Percentiles rank a stretch among this genome's conserved stretches.
Evolutionary conservation across 148 eudicot genomes (phyloP).

Genomic region (Drosera capensis): DNA sequence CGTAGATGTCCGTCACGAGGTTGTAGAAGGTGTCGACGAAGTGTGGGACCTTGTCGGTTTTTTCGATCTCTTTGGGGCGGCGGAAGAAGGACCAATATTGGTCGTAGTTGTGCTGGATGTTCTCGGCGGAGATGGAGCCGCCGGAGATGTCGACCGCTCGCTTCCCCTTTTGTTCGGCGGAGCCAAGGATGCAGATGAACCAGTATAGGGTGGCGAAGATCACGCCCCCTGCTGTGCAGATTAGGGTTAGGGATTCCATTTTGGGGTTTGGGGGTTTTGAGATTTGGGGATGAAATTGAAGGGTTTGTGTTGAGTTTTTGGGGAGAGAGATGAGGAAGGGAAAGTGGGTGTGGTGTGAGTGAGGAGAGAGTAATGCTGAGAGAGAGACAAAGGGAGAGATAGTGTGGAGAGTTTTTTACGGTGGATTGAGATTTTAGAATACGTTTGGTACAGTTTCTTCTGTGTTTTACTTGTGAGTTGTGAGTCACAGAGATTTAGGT

Average conservation of each 20-base stretch:
- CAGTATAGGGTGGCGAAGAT: conserved; percentile 30
- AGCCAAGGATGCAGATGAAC: conserved; percentile 35
- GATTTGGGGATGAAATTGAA: no score
- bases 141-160: conserved; percentile 39
- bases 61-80: conserved; percentile 44
- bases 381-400: no score
- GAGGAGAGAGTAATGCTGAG: no score
- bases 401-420: no score
- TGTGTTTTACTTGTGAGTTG: no score
- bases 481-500: no score
- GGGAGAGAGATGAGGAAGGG: no score
- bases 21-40: conserved; percentile 45
- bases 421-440: no score
- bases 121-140: conserved; percentile 34
- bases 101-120: conserved; percentile 30
- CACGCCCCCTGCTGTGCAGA: conserved; percentile 35
- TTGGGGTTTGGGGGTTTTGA: no score
- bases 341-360: no score
- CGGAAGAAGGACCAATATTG: conserved; percentile 46
- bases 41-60: conserved; percentile 27
- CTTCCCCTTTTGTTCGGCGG: conserved; percentile 36
- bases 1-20: conserved; percentile 46
- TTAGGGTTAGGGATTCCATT: conserved; percentile 27
- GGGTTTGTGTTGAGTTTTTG: no score
- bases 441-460: no score